Percentiles rank a stretch among this genome's conserved stretches.
These are phyloP conservation scores for Planoprotostelium fungivorum DNA, from an alignment of 78 protist genomes.

Conservation along the genomic window DNA sequence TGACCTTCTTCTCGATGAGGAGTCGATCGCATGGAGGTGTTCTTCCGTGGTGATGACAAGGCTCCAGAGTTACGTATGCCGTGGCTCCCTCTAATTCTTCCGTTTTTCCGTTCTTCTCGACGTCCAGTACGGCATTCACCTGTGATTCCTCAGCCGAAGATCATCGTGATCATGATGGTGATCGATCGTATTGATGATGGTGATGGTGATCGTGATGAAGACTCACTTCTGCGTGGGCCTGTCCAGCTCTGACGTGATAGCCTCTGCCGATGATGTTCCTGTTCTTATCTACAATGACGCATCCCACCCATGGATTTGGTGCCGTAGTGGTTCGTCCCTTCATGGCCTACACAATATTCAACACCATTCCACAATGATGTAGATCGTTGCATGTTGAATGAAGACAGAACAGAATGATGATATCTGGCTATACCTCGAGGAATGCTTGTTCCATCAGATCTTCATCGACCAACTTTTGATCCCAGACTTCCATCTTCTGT, in stretches of 20 bases:
- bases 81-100: background rate
- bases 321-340: conserved; percentile 30
- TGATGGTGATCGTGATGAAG: background rate
- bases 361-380: too few species aligned
- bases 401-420: too few species aligned
- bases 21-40: conserved; percentile 29
- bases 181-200: background rate
- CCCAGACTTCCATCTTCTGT: background rate
- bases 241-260: conserved; percentile 12
- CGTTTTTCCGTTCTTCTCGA: background rate
- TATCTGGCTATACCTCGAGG: background rate
- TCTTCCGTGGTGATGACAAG: conserved; percentile 45
- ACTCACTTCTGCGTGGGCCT: background rate
- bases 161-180: background rate
- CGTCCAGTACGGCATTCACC: background rate
- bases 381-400: too few species aligned
- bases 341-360: conserved; percentile 9
- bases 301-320: conserved; percentile 63
- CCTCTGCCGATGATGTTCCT: conserved; percentile 20
- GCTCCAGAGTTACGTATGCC: conserved; percentile 34
- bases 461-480: background rate
- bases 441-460: background rate
- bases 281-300: conserved; percentile 18
- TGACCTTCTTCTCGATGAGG: conserved; percentile 4
- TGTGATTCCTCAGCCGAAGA: background rate